A percentile compares a stretch with the other conserved stretches of the same genome.
Conservation (phyloP, 306 rosid species). For the Mimosa pudica region DNA sequence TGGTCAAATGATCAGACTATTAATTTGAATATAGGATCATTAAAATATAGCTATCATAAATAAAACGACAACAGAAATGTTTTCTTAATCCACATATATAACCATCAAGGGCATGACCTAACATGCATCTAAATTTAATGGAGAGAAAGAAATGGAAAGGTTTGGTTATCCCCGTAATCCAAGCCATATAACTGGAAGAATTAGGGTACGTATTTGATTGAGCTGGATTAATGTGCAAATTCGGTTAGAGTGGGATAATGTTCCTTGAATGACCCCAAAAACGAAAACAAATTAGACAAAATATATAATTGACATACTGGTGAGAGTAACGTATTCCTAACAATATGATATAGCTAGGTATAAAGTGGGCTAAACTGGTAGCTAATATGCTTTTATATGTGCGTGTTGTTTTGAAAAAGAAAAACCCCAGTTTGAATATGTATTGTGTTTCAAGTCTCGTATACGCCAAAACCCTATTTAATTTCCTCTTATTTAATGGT, state of each 20-base stretch:
- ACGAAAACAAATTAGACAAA: background rate
- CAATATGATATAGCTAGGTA: background rate
- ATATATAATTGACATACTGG: background rate
- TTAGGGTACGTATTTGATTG: background rate
- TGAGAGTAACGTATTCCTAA: slow-evolving; percentile 31
- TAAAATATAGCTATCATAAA: background rate
- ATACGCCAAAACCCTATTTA: background rate
- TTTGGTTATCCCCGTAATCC: background rate
- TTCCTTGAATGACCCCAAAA: background rate
- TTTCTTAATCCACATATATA: background rate
- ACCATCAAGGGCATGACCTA: background rate
- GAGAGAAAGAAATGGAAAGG: background rate
- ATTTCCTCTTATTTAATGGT: background rate
- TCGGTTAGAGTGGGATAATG: background rate
- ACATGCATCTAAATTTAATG: background rate
- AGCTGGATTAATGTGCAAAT: background rate
- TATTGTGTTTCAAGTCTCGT: background rate
- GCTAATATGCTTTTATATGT: background rate
- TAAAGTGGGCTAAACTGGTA: background rate
- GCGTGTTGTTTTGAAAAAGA: background rate
- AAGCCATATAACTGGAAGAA: background rate
- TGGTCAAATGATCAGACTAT: slow-evolving; percentile 9
- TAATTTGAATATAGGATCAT: background rate
- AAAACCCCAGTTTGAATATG: background rate
- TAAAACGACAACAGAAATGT: background rate